A percentile compares a stretch with the other conserved stretches of the same genome.
These are phyloP conservation scores for Pulveroboletus sp. DNA, from an alignment of 768 basidiomycete species.

Conservation along the genomic window DNA sequence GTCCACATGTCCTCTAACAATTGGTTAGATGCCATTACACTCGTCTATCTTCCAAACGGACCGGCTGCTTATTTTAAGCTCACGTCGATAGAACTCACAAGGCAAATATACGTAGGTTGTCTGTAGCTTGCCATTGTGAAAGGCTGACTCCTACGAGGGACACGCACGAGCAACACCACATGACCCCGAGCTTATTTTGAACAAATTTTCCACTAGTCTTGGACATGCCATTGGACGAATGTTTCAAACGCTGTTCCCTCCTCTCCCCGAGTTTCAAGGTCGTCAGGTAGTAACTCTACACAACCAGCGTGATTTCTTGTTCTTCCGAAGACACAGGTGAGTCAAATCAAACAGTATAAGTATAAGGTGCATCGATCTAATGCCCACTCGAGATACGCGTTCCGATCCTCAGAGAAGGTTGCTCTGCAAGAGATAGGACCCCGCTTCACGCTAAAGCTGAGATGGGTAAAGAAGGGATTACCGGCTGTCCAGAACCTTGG, in stretches of 20 bases:
- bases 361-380: slow-evolving; percentile 5
- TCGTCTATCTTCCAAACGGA: slow-evolving; percentile 86
- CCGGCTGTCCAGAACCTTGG: slow-evolving; percentile 74
- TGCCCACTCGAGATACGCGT: slow-evolving; percentile 65
- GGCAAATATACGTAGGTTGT: slow-evolving; percentile 72
- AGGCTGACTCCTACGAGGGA: slow-evolving; percentile 45
- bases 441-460: slow-evolving; percentile 90
- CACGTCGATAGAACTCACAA: slow-evolving; percentile 79
- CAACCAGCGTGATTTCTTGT: slow-evolving; percentile 96
- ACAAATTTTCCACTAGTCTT: slow-evolving; percentile 89
- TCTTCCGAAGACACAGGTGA: slow-evolving; percentile 92
- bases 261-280: slow-evolving; percentile 91
- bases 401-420: slow-evolving; percentile 86
- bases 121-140: neutral
- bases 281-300: slow-evolving; percentile 96
- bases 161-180: slow-evolving; percentile 92
- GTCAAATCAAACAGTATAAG: slow-evolving; percentile 24
- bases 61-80: slow-evolving; percentile 96
- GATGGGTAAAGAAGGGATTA: slow-evolving; percentile 83
- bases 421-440: slow-evolving; percentile 97
- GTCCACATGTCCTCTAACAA: slow-evolving; percentile 5
- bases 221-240: slow-evolving; percentile 92
- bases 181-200: slow-evolving; percentile 91
- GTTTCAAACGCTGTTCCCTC: slow-evolving; percentile 96
- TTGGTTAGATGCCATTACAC: slow-evolving; percentile 78